phyloP scores from a whole-genome alignment of 106 monocot species.

The Phalaenopsis equestris region DNA sequence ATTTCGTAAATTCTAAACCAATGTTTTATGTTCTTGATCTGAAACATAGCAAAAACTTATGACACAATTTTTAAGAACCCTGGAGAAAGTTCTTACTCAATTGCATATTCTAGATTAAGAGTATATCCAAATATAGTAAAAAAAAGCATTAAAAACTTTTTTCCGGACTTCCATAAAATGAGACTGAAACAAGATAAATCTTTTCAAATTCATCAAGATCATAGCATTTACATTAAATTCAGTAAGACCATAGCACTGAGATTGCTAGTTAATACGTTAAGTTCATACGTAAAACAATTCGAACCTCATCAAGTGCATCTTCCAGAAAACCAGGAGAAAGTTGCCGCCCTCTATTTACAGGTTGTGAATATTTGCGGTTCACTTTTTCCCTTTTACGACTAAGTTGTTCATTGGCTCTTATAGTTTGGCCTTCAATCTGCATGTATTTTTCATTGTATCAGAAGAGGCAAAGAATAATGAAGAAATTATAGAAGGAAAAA shows the following conservation, averaged over 20 bases:
- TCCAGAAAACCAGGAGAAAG: slow-evolving; percentile 89
- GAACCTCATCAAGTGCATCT: slow-evolving; percentile 81
- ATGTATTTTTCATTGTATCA: slow-evolving; percentile 4
- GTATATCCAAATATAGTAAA: background rate
- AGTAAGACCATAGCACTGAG: background rate
- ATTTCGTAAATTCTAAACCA: no score
- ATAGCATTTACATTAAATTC: background rate
- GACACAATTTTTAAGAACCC: no score
- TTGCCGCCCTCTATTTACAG: slow-evolving; percentile 43
- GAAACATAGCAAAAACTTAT: no score
- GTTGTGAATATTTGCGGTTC: slow-evolving; percentile 51
- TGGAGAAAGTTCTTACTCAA: no score
- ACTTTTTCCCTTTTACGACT: slow-evolving; percentile 81
- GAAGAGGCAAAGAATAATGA: background rate
- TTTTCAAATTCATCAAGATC: background rate
- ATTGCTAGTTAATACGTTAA: background rate
- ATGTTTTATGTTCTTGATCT: no score
- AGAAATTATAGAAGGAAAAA: background rate
- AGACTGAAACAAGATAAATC: background rate
- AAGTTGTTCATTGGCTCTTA: slow-evolving; percentile 72
- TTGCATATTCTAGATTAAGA: no score
- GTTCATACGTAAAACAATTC: slow-evolving; percentile 3
- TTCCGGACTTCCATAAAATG: background rate
- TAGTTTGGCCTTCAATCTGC: slow-evolving; percentile 74
- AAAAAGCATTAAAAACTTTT: background rate